Base-by-base conservation (phyloP, 768 basidiomycete genomes). In the Naematelia encephala region DNA sequence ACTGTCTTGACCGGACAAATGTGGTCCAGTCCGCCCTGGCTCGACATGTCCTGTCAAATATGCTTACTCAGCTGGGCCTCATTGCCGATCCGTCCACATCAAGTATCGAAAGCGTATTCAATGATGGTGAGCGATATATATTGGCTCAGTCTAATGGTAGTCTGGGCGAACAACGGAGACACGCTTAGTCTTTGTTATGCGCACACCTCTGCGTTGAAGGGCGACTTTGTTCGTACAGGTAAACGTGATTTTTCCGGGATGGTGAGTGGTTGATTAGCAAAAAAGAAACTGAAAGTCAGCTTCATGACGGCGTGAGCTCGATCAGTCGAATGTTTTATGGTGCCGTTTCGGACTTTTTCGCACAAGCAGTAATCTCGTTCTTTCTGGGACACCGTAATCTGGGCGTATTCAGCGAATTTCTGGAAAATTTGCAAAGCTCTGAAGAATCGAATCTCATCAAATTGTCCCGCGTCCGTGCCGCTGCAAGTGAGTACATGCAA, bases 111-210 rank as follows among this genome's bases (percentile, higher is more conserved):
- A 65, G 62, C 27, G 68, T 73, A 5, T 77, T 74, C 65, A 83
- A 83, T 44, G 78, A 74, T 28, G 81, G 82, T 62, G 50, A 82
- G 82, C 84, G 16, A 85, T 63, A 85, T 3, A 10, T 43, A 5
- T 13, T 14, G 10, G 22, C 13, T 39, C 8, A 11, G 21, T 29
- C 63, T 67, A 47, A 65, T 51, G 13, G 34, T 60, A 89, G 89
- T 91, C 16, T 99, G 96, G 96, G 96, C 96, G 1, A 96, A 98
- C 72, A 98, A 98, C 66, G 96, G 96, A 0, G 96, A 99, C 73
- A 88, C 90, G 4, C 89, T 96, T 59, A 92, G 89, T 74, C 83
- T 88, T 55, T 87, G 87, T 55, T 75, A 76, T 70, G 90, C 96
- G 46, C 94, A 96, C 21, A 98, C 96, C 0, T 94, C 91, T 25